Evolutionary conservation across 768 basidiomycete species (phyloP).

Genomic region (Macrocybe gigantea): DNA sequence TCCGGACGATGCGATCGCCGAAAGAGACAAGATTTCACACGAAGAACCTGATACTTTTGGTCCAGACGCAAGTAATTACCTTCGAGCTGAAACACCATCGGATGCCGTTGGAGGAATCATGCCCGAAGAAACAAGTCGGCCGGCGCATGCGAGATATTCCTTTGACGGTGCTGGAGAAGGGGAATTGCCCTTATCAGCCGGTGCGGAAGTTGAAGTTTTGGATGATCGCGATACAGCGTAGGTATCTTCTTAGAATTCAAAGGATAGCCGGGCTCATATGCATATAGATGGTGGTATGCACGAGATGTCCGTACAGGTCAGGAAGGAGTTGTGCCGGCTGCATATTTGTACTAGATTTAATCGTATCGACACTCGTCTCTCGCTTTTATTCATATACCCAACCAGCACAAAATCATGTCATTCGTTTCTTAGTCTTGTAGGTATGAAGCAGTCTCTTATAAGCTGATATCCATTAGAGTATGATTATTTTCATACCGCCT

Average conservation of each 20-base stretch:
- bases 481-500: too few species aligned
- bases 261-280: conserved; percentile 11
- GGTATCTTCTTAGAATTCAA: conserved; percentile 22
- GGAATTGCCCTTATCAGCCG: conserved; percentile 63
- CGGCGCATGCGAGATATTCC: conserved; percentile 76
- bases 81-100: conserved; percentile 77
- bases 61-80: conserved; percentile 71
- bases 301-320: conserved; percentile 72
- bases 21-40: conserved; percentile 44
- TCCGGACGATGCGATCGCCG: conserved; percentile 33
- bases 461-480: too few species aligned
- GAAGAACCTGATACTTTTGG: conserved; percentile 52
- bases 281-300: conserved; percentile 87
- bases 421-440: conserved; percentile 1
- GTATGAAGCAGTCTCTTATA: too few species aligned
- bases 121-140: conserved; percentile 64
- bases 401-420: conserved; percentile 5
- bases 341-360: conserved; percentile 74
- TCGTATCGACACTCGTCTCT: conserved; percentile 31
- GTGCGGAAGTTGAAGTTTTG: conserved; percentile 68
- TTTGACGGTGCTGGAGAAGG: conserved; percentile 79
- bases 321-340: conserved; percentile 88
- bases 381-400: conserved; percentile 21
- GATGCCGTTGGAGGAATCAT: conserved; percentile 62
- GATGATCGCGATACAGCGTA: conserved; percentile 80